These are phyloP conservation scores for Massariosphaeria phaeospora DNA, from an alignment of 495 filamentous ascomycete species.

Conservation along the genomic window DNA sequence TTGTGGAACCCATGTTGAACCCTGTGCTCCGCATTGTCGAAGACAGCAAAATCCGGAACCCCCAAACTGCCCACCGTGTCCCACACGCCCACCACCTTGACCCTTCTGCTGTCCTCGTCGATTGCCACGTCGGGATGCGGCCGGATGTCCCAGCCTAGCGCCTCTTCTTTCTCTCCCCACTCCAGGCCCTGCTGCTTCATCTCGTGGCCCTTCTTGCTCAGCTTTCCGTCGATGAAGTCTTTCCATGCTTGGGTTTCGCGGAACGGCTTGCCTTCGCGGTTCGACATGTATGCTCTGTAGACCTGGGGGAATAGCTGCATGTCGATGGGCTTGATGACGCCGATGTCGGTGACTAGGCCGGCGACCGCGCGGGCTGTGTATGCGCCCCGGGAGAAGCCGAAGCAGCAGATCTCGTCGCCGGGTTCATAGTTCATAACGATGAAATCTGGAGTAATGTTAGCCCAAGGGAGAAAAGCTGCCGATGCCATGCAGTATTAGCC, in stretches of 20 bases:
- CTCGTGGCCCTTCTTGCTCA: slow-evolving; percentile 3
- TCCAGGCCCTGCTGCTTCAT: background rate
- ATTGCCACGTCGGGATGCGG: slow-evolving; percentile 13
- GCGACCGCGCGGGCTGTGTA: slow-evolving; percentile 55
- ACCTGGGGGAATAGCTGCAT: slow-evolving; percentile 39
- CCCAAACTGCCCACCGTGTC: slow-evolving; percentile 54
- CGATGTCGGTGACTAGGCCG: slow-evolving; percentile 51
- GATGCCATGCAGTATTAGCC: too few species aligned
- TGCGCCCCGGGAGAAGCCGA: slow-evolving; percentile 58
- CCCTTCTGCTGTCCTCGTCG: slow-evolving; percentile 25
- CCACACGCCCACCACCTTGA: slow-evolving; percentile 55
- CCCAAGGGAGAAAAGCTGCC: too few species aligned
- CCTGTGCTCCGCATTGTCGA: slow-evolving; percentile 12
- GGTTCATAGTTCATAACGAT: slow-evolving; percentile 48
- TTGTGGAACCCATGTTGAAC: slow-evolving; percentile 30
- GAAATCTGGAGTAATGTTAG: too few species aligned
- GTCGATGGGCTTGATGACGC: slow-evolving; percentile 37
- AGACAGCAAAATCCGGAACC: slow-evolving; percentile 33
- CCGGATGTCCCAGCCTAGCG: slow-evolving; percentile 17
- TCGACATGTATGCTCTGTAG: slow-evolving; percentile 35
- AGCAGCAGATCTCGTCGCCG: slow-evolving; percentile 56
- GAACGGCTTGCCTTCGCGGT: slow-evolving; percentile 13
- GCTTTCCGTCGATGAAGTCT: slow-evolving; percentile 21
- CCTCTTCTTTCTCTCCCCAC: background rate
- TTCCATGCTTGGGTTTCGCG: slow-evolving; percentile 24